Conservation (phyloP, 129 eudicot species). For the Daucus carota region DH1_v3.0 NC_030384.2:30969501-30970000, state of each 20-base stretch:
- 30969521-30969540: constrained; percentile 46
- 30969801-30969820: constrained; percentile 6
- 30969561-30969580: background rate
- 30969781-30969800: constrained; percentile 17
- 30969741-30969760: constrained; percentile 63
- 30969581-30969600: background rate
- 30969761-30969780: constrained; percentile 52
- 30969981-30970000: background rate
- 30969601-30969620: background rate
- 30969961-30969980: too few species aligned
- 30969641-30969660: constrained; percentile 31
- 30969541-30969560: constrained; percentile 55
- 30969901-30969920: background rate
- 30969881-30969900: constrained; percentile 1
- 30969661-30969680: constrained; percentile 51
- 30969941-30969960: background rate
- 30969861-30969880: background rate
- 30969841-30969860: constrained; percentile 6
- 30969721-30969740: constrained; percentile 35
- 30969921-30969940: background rate
- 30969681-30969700: constrained; percentile 34
- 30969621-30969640: background rate
- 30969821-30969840: background rate
- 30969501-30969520: constrained; percentile 68
- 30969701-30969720: constrained; percentile 25